Conservation (phyloP, 352 stramenopile genomes). For the Pythium scleroteichum region DNA sequence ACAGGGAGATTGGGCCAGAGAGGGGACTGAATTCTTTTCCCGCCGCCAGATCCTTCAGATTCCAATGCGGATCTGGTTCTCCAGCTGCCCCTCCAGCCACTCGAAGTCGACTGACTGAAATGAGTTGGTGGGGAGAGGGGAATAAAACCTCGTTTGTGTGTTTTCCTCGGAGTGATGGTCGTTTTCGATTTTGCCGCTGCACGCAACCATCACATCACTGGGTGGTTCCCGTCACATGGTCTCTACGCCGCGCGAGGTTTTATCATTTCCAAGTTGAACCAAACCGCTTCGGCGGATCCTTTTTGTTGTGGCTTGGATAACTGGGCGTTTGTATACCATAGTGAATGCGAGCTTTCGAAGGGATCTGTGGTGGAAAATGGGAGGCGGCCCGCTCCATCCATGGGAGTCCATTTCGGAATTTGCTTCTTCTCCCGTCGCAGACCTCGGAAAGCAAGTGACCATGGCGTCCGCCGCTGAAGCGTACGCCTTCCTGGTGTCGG, state of each 20-base stretch:
- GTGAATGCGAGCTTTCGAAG: constrained; percentile 11
- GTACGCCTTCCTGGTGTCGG: constrained; percentile 64
- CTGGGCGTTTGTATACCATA: constrained; percentile 33
- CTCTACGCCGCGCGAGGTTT: constrained; percentile 22
- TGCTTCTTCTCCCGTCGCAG: constrained; percentile 45
- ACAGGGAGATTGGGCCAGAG: too few relatives aligned
- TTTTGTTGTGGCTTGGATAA: background rate
- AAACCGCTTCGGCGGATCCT: background rate
- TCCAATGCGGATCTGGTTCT: constrained; percentile 20
- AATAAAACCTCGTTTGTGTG: constrained; percentile 23
- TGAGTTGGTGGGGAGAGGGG: constrained; percentile 9
- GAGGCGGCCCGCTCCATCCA: background rate
- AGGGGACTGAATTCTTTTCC: constrained; percentile 20
- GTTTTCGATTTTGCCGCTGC: too few relatives aligned
- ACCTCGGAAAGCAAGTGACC: constrained; percentile 18
- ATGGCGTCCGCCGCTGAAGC: constrained; percentile 65
- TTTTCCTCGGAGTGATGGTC: constrained; percentile 21
- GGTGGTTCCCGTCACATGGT: constrained; percentile 12
- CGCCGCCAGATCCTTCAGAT: constrained; percentile 7
- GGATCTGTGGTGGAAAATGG: constrained; percentile 34
- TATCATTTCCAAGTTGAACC: constrained; percentile 31
- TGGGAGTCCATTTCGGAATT: constrained; percentile 75
- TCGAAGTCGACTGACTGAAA: constrained; percentile 20
- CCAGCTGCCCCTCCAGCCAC: constrained; percentile 13
- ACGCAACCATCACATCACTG: background rate